Evolutionary conservation across 2,329 filamentous ascomycete genomes (phyloP).

Genomic region (Aspergillus nomiae): DNA sequence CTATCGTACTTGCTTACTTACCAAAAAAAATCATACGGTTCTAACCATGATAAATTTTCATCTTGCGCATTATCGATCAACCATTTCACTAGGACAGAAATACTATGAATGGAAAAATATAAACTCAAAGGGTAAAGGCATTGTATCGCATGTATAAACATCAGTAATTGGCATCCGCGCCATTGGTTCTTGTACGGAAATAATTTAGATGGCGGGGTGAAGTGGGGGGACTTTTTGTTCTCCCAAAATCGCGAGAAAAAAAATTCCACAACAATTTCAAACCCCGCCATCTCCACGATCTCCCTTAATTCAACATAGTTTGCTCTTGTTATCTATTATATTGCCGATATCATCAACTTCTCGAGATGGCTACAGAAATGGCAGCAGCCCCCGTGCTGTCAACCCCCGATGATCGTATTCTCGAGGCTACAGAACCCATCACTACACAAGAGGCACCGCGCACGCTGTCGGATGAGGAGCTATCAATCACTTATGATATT

Average conservation of each 20-base stretch:
- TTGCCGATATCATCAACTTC: neutral
- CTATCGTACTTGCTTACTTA: neutral
- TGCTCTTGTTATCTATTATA: neutral
- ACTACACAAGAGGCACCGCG: slow-evolving; percentile 34
- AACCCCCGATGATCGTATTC: slow-evolving; percentile 63
- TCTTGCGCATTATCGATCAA: neutral
- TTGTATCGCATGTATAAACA: neutral
- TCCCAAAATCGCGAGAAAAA: slow-evolving; percentile 18
- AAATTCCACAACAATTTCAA: slow-evolving; percentile 18
- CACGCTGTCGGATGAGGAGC: slow-evolving; percentile 64
- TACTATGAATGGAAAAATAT: neutral
- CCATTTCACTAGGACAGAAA: neutral
- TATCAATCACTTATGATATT: slow-evolving; percentile 81
- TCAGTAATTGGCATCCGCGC: slow-evolving; percentile 3
- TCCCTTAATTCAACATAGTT: neutral
- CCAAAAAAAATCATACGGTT: neutral
- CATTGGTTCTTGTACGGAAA: slow-evolving; percentile 13
- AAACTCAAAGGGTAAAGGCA: neutral
- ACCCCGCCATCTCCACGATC: neutral
- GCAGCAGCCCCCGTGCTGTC: slow-evolving; percentile 60
- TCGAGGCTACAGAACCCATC: slow-evolving; percentile 55
- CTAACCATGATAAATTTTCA: neutral
- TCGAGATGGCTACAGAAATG: slow-evolving; percentile 35
- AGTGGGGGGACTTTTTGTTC: slow-evolving; percentile 30
- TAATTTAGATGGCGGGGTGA: slow-evolving; percentile 28